Evolutionary conservation across 805 yeast species (phyloP), one percentile per base, ranked within the genome.

Genomic region (Starmerella tilneyi): DNA sequence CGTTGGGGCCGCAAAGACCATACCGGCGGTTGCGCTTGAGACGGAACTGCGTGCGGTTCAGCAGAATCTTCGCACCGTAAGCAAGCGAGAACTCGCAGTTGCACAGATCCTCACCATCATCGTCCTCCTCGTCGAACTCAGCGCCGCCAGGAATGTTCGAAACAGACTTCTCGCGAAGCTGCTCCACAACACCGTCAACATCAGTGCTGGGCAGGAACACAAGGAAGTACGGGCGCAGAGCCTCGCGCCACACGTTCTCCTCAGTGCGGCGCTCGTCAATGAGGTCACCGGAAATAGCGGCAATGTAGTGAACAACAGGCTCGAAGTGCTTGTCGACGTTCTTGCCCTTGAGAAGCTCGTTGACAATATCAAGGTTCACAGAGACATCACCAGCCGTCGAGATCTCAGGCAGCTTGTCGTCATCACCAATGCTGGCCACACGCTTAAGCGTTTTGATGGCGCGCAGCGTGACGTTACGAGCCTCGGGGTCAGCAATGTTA

Each of bases 71-170:
- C 66, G 98, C 98, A 89, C 98, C 99, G 73, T 92, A 92, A 71
- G 99, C 99, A 65, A 92, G 79, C 52, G 98, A 92, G 88, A 92
- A 92, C 81, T 92, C 98, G 83, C 97, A 89, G 94, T 92, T 92
- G 81, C 98, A 92, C 67, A 92, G 78, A 69, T 92, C 97, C 77
- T 92, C 97, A 75, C 97, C 98, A 68, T 92, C 97, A 71, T 82
- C 89, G 64, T 88, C 96, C 73, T 89, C 97, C 62, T 75, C 79
- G 58, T 70, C 78, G 72, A 86, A 86, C 64, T 79, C 71, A 65
- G 96, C 94, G 64, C 94, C 92, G 63, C 78, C 81, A 65, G 98
- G 98, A 63, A 92, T 89, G 88, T 92, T 92, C 75, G 86, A 95
- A 66, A 92, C 81, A 59, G 97, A 89, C 74, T 81, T 74, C 78